These are phyloP conservation scores for Plasmodium inui DNA, from an alignment of 169 alveolate species.

Conservation along the genomic window DNA sequence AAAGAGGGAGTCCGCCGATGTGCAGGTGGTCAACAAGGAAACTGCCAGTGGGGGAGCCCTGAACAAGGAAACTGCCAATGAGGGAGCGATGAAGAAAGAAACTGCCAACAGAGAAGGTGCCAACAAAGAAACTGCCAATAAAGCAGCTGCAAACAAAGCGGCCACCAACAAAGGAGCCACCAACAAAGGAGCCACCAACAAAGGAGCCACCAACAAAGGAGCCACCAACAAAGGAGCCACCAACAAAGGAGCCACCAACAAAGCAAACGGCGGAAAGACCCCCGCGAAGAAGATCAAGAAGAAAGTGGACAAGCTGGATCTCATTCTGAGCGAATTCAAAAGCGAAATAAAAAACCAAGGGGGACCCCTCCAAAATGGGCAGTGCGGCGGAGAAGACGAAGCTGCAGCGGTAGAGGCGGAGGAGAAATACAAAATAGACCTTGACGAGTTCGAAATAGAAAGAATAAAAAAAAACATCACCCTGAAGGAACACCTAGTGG, in stretches of 20 bases:
- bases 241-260: neutral
- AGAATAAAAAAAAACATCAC: constrained; percentile 27
- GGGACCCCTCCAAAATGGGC: neutral
- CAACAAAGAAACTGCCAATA: neutral
- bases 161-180: too few relatives aligned
- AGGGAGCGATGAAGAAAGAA: neutral
- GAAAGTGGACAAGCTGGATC: constrained; percentile 44
- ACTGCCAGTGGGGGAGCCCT: neutral
- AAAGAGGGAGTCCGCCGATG: neutral
- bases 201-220: neutral
- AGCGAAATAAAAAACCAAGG: neutral
- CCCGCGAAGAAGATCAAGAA: constrained; percentile 50
- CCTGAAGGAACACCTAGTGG: constrained; percentile 55
- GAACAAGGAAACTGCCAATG: neutral
- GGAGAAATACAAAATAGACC: constrained; percentile 29
- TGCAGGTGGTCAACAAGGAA: neutral
- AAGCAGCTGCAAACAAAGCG: neutral
- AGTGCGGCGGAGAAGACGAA: neutral
- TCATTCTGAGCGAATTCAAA: constrained; percentile 48
- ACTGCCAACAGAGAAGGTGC: neutral
- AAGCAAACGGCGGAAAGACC: neutral
- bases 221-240: neutral
- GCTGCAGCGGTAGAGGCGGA: constrained; percentile 33
- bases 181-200: too few relatives aligned
- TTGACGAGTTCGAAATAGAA: constrained; percentile 22